A percentile compares a stretch with the other conserved stretches of the same genome.
These are phyloP conservation scores for Verticillium longisporum DNA, from an alignment of 2,329 filamentous ascomycete genomes.

Conservation along the genomic window DNA sequence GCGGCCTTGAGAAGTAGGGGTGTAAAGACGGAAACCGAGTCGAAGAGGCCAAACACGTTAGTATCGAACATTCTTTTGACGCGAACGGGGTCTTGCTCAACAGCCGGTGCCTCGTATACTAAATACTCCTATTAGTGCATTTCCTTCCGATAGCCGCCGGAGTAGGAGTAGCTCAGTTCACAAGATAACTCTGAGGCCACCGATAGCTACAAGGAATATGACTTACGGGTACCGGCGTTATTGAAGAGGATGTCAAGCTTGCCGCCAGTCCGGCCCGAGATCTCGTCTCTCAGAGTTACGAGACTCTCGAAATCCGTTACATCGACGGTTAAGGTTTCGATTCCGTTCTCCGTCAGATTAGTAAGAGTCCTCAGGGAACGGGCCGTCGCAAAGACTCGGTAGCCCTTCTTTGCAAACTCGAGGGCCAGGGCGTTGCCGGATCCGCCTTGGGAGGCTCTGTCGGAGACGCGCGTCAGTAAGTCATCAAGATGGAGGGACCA, in stretches of 20 bases:
- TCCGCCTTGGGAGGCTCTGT: background rate
- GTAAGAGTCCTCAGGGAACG: slow-evolving; percentile 12
- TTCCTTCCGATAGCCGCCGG: too few species aligned
- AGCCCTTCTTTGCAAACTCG: slow-evolving; percentile 1
- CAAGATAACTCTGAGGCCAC: too few species aligned
- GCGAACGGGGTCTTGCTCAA: slow-evolving; percentile 13
- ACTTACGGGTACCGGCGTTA: slow-evolving; percentile 28
- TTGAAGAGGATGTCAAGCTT: slow-evolving; percentile 36
- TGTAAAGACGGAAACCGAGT: slow-evolving; percentile 29
- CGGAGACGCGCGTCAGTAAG: background rate
- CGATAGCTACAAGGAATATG: too few species aligned
- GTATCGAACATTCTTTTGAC: slow-evolving; percentile 25
- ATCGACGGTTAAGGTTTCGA: slow-evolving; percentile 32
- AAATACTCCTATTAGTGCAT: background rate
- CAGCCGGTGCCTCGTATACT: slow-evolving; percentile 13
- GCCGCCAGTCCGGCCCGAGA: slow-evolving; percentile 25
- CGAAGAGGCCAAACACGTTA: slow-evolving; percentile 30
- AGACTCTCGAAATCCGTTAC: slow-evolving; percentile 29
- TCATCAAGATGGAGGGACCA: too few species aligned
- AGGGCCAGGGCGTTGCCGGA: slow-evolving; percentile 6
- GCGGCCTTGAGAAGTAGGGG: slow-evolving; percentile 25
- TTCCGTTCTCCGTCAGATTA: slow-evolving; percentile 20
- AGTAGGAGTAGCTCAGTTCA: too few species aligned
- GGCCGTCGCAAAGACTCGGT: slow-evolving; percentile 6
- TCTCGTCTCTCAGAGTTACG: slow-evolving; percentile 10